Conservation (phyloP, 148 eudicot species). For the Heliamphora exappendiculata region DNA sequence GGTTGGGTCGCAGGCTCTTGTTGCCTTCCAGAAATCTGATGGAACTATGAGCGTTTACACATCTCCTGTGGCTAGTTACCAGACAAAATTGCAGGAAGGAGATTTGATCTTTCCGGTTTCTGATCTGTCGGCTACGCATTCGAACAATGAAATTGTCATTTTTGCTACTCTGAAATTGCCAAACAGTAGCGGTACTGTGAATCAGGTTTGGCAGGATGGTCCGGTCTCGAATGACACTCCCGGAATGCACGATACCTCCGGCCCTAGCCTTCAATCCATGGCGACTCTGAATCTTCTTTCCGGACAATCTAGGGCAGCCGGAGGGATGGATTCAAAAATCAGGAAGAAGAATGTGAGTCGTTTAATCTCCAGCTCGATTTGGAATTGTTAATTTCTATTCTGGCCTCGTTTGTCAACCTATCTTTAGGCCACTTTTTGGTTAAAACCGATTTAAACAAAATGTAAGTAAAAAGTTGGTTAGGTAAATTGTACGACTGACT, state of each 20-base stretch:
- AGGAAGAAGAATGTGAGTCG: constrained; percentile 40
- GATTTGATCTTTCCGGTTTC: constrained; percentile 45
- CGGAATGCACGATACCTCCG: constrained; percentile 29
- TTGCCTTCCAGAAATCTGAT: constrained; percentile 37
- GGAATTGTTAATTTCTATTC: too few relatives aligned
- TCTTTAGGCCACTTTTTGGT: too few relatives aligned
- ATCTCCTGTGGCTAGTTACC: constrained; percentile 39
- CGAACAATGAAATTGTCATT: constrained; percentile 39
- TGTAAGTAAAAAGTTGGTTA: too few relatives aligned
- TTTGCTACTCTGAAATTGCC: constrained; percentile 50
- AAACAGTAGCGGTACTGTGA: constrained; percentile 29
- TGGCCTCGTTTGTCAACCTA: too few relatives aligned
- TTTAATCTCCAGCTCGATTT: neutral
- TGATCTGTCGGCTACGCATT: constrained; percentile 30
- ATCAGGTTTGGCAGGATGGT: constrained; percentile 87
- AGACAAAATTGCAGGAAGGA: constrained; percentile 38
- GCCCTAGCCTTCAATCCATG: constrained; percentile 41
- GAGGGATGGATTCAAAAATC: constrained; percentile 14
- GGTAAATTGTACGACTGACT: too few relatives aligned
- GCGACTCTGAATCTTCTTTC: constrained; percentile 54
- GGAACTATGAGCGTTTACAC: constrained; percentile 55
- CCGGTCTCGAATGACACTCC: constrained; percentile 35
- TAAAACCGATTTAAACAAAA: too few relatives aligned
- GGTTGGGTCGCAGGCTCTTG: constrained; percentile 63
- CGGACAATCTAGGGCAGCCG: constrained; percentile 23